Base-by-base conservation (phyloP, 169 alveolate species). In the Plasmodium yoelii region DNA sequence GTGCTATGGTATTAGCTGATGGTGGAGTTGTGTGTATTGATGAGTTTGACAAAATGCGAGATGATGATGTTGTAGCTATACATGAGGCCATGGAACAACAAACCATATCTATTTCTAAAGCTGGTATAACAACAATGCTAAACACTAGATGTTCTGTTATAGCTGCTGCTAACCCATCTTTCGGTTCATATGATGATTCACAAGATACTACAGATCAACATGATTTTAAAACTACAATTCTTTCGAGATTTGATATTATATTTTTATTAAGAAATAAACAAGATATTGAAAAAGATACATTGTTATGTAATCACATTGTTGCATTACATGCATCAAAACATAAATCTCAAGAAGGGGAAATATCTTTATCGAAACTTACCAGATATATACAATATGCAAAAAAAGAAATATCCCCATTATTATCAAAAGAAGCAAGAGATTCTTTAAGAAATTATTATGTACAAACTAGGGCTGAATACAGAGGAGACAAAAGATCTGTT, bases 41-140 rank as follows among this genome's bases (percentile, higher is more conserved):
- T 93, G 99, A 99, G 94, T 99, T 99, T 93, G 99, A 99, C 93
- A 99, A 99, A 94, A 99, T 98, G 99, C 94, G 99, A 75, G 97
- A 99, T 46, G 98, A 98, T 87, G 99, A 99, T 88, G 97, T 99
- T 72, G 99, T 98, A 3, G 99, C 99, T 74, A 99, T 99, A 82
- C 99, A 99, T 90, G 99, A 99, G 92, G 99, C 99, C 18, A 99
- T 99, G 99, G 99, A 99, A 92, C 99, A 99, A 94, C 99, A 93
- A 55, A 99, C 99, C 6, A 98, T 99, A 26, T 96, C 99, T 34
- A 98, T 99, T 73, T 99, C 99, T 5, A 99, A 99, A 94, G 99
- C 99, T 8, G 99, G 99, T 26, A 98, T 99, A 87, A 99, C 99
- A 9, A 98, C 99, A 1, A 97, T 98, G 92, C 91, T 97, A 68